Evolutionary conservation across 148 eudicot species (phyloP).

Genomic region (Cornus controversa): DNA sequence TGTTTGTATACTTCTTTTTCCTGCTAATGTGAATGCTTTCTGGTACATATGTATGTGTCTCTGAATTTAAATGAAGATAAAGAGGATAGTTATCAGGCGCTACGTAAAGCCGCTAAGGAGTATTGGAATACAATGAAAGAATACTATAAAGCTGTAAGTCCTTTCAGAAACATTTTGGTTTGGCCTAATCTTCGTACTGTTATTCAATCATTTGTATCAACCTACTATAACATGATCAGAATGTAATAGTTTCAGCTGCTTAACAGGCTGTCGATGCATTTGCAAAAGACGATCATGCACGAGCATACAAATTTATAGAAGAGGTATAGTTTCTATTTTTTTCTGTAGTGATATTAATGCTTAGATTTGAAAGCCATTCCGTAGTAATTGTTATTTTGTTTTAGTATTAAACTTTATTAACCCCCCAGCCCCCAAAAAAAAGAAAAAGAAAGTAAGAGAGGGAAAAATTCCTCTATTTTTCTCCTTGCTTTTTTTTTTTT

Average conservation of each 20-base stretch:
- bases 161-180: neutral
- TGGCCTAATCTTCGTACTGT: neutral
- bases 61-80: conserved; percentile 36
- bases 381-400: too few species aligned
- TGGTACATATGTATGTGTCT: neutral
- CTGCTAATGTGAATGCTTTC: neutral
- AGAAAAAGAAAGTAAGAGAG: too few species aligned
- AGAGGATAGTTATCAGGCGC: conserved; percentile 43
- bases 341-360: neutral
- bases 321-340: conserved; percentile 38
- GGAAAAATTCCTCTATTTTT: neutral
- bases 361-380: neutral
- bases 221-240: conserved; percentile 1
- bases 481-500: neutral
- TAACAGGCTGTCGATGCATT: conserved; percentile 69
- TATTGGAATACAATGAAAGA: conserved; percentile 66
- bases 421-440: neutral
- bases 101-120: conserved; percentile 57
- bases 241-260: conserved; percentile 16
- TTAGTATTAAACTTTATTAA: neutral
- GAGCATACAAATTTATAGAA: conserved; percentile 49
- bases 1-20: neutral
- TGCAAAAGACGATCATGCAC: conserved; percentile 42
- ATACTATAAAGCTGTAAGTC: conserved; percentile 74
- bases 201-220: neutral